Base-by-base conservation (phyloP, 169 alveolate genomes). In the Plasmodium ovale region DNA sequence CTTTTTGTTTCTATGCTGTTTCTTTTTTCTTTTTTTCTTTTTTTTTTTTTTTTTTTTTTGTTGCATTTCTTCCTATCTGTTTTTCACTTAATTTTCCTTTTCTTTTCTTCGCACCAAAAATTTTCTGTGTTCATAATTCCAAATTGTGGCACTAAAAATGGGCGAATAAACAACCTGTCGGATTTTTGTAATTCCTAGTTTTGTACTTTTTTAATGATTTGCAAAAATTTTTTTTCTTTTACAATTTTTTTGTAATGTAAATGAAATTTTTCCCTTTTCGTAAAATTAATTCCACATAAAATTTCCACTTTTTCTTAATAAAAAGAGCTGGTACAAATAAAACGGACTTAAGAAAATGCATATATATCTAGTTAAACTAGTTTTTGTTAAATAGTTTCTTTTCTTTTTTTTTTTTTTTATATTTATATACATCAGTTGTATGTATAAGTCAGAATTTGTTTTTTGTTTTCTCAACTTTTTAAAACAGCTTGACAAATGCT, bases 271-370 rank as follows among this genome's bases (percentile, higher is more conserved):
- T 10, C 42, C 62, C 39, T 67, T 67, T 71, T 71, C 51, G 47
- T 58, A 71, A 51, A 49, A 71, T 51, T 31, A 71, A 25, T 71
- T 25, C 33, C 67, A 71, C 85, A 71, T 49, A 27, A 23, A 51
- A 21, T 39, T 47, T 19, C 69, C 49, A 33, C n/a, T 25, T 72
- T 72, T 33, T 71, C 23, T 53, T 60, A 29, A 60, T 60, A 7
- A 60, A 60, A 29, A 10, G n/a, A 59, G 14, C 49, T n/a, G n/a
- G n/a, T n/a, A 60, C 7, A 29, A 29, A 60, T 3, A 27, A 60
- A 60, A 29, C 5, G 25, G 21, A 60, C 19, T 60, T 31, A 3
- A 14, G 31, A 60, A 2, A 10, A 29, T 60, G 1, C 16, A 47
- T 47, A 47, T 47, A 47, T 47, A 3, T 31, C 31, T 60, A 29